Evolutionary conservation across 768 basidiomycete species (phyloP).

Genomic region (Mycena albidolilacea): DNA sequence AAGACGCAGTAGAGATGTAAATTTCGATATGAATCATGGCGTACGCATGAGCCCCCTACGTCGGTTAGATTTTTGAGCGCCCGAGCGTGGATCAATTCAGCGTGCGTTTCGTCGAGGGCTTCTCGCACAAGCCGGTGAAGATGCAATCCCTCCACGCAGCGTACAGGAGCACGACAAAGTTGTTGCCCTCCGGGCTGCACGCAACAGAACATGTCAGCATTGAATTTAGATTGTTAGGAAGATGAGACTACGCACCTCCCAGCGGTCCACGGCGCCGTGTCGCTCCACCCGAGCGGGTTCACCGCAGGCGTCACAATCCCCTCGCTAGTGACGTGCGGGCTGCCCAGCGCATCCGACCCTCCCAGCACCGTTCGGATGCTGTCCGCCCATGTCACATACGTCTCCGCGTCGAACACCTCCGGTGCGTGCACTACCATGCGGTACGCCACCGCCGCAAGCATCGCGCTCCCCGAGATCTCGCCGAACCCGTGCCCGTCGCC

Average conservation of each 20-base stretch:
- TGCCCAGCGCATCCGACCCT: conserved; percentile 32
- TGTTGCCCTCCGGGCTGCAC: conserved; percentile 54
- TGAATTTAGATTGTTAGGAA: too few species aligned
- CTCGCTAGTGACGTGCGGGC: conserved; percentile 47
- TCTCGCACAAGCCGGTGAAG: conserved; percentile 36
- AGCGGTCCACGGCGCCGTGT: conserved; percentile 49
- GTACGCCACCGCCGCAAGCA: conserved; percentile 57
- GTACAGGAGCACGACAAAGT: conserved; percentile 55
- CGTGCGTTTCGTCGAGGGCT: not conserved
- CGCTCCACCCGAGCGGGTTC: conserved; percentile 55
- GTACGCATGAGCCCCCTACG: too few species aligned
- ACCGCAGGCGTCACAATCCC: conserved; percentile 55
- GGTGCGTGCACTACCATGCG: conserved; percentile 47
- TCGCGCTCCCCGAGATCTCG: conserved; percentile 59
- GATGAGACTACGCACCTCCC: conserved; percentile 38
- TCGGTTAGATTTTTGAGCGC: too few species aligned
- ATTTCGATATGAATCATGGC: too few species aligned
- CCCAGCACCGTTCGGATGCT: conserved; percentile 47
- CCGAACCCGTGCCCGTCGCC: conserved; percentile 54
- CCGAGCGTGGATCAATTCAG: not conserved
- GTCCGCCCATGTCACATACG: conserved; percentile 46
- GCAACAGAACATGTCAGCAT: not conserved
- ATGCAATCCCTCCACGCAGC: conserved; percentile 58
- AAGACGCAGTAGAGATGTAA: too few species aligned
- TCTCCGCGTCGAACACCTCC: conserved; percentile 32